A percentile compares a stretch with the other conserved stretches of the same genome.
These are phyloP conservation scores for Akanthomyces dipterigenus DNA, from an alignment of 2,329 filamentous ascomycete genomes.

Conservation along the genomic window DNA sequence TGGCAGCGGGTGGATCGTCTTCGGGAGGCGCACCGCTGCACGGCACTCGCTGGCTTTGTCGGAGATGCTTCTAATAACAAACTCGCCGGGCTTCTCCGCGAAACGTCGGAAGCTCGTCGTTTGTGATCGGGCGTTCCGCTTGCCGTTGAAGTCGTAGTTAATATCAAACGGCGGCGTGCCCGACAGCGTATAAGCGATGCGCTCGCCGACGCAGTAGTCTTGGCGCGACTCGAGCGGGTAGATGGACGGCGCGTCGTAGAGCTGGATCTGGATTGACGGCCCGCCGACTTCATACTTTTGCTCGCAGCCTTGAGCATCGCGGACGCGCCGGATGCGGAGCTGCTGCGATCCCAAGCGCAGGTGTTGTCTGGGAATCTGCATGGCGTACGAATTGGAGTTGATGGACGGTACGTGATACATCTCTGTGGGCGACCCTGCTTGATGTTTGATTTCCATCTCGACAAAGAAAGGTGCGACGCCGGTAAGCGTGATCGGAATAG, in stretches of 20 bases:
- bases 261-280: conserved; percentile 79
- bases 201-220: conserved; percentile 94
- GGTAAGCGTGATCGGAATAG: conserved; percentile 77
- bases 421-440: conserved; percentile 72
- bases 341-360: conserved; percentile 85
- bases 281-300: conserved; percentile 64
- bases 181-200: conserved; percentile 84
- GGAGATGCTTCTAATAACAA: conserved; percentile 77
- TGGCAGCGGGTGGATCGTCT: conserved; percentile 85
- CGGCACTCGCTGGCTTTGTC: conserved; percentile 87
- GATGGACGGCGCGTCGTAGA: conserved; percentile 89
- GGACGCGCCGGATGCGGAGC: conserved; percentile 81
- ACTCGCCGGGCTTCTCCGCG: conserved; percentile 83
- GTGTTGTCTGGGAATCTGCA: conserved; percentile 77
- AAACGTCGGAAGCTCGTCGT: conserved; percentile 87
- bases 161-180: conserved; percentile 91
- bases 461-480: conserved; percentile 83
- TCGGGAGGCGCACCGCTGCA: conserved; percentile 68
- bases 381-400: conserved; percentile 63
- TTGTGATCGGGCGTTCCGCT: conserved; percentile 70
- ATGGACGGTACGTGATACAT: conserved; percentile 77
- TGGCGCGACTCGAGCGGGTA: conserved; percentile 75
- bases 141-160: conserved; percentile 80
- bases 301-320: conserved; percentile 81
- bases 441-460: conserved; percentile 89